A percentile compares a stretch with the other conserved stretches of the same genome.
Evolutionary conservation across 352 stramenopile genomes (phyloP).

Genomic region (Pythium folliculosum): DNA sequence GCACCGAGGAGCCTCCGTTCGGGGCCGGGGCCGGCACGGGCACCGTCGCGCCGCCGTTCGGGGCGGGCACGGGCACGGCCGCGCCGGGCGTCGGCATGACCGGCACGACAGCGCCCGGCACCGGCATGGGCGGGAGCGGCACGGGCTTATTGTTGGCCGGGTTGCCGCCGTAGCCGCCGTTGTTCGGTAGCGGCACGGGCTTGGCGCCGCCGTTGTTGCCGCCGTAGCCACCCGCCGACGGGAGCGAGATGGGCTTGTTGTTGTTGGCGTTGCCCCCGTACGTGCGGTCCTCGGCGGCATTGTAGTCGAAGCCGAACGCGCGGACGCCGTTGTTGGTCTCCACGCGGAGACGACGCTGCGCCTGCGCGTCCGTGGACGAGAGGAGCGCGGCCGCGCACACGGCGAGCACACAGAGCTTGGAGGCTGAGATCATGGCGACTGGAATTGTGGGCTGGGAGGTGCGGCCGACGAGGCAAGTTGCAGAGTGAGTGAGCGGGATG

Average conservation of each 20-base stretch:
- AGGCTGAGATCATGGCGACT: slow-evolving; percentile 2
- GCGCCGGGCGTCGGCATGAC: slow-evolving; percentile 1
- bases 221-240: not conserved
- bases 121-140: slow-evolving; percentile 4
- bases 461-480: not conserved
- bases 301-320: slow-evolving; percentile 4
- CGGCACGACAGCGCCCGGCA: not conserved
- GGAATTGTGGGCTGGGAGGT: not conserved
- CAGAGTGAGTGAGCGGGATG: not conserved
- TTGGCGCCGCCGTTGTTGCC: not conserved
- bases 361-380: not conserved
- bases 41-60: not conserved
- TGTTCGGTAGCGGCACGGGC: too few relatives aligned
- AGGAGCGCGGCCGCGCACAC: slow-evolving; percentile 1
- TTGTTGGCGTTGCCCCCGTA: not conserved
- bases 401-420: slow-evolving; percentile 7
- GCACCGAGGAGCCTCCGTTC: not conserved
- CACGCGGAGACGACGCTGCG: slow-evolving; percentile 4
- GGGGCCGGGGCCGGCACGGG: not conserved
- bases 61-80: not conserved
- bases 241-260: slow-evolving; percentile 5
- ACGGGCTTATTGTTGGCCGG: not conserved
- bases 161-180: too few relatives aligned
- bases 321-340: slow-evolving; percentile 1
- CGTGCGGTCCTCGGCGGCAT: not conserved